These are phyloP conservation scores for Solanum rostratum DNA, from an alignment of 257 asterid species.

Conservation along the genomic window DNA sequence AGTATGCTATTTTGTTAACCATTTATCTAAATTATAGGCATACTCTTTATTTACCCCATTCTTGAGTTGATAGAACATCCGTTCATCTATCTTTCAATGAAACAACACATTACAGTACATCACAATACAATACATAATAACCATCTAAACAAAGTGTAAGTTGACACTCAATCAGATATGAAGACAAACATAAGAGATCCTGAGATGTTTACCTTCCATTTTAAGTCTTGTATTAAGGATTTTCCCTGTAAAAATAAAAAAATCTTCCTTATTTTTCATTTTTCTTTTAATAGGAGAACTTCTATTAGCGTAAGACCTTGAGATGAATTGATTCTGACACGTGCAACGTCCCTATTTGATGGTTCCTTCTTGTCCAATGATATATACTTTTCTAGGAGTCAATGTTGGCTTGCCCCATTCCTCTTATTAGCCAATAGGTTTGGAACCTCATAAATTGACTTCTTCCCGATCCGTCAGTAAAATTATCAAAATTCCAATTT, in stretches of 20 bases:
- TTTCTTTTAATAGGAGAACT: neutral
- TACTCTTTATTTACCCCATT: neutral
- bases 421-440: neutral
- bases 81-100: too few species aligned
- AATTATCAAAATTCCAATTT: neutral
- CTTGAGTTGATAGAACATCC: too few species aligned
- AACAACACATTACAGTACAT: too few species aligned
- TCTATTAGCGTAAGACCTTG: constrained; percentile 4
- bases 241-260: neutral
- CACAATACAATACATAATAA: too few species aligned
- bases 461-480: neutral
- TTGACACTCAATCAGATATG: neutral
- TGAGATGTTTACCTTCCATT: neutral
- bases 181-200: neutral
- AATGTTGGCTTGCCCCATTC: neutral
- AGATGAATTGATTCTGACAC: neutral
- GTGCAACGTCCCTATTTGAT: neutral
- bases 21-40: neutral
- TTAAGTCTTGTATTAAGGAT: neutral
- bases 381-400: neutral
- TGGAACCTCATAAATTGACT: neutral
- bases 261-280: neutral
- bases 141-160: neutral
- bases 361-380: neutral
- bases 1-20: neutral